These are phyloP conservation scores for Macrophomina tecta DNA, from an alignment of 2,329 filamentous ascomycete species.

Conservation along the genomic window DNA sequence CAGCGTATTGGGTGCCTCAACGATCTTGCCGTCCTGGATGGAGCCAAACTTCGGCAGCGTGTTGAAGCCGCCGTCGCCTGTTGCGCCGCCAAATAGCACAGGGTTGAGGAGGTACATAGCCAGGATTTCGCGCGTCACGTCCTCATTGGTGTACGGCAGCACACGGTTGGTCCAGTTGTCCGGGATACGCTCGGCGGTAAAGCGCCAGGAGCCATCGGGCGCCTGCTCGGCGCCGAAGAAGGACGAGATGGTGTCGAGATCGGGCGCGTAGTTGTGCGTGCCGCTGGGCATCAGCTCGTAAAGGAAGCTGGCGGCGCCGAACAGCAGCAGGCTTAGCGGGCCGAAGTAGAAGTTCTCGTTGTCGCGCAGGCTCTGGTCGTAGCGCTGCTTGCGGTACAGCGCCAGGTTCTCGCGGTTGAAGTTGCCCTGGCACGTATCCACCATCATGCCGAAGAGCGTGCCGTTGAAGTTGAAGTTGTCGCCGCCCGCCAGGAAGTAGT, in stretches of 20 bases:
- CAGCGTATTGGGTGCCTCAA: neutral
- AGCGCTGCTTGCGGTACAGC: conserved; percentile 48
- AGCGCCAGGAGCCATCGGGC: conserved; percentile 45
- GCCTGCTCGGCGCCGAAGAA: conserved; percentile 52
- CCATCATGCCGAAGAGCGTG: conserved; percentile 49
- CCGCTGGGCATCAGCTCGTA: conserved; percentile 50
- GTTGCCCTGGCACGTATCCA: conserved; percentile 41
- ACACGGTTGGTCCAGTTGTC: conserved; percentile 48
- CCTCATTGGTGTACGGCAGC: conserved; percentile 38
- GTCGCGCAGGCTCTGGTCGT: conserved; percentile 44
- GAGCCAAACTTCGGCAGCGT: conserved; percentile 2
- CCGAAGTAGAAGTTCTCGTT: conserved; percentile 53
- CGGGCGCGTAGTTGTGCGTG: conserved; percentile 40
- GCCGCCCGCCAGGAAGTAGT: conserved; percentile 45
- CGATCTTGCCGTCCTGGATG: neutral
- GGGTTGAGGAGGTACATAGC: conserved; percentile 50
- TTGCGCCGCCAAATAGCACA: conserved; percentile 50
- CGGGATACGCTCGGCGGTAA: conserved; percentile 47
- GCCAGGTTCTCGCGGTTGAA: conserved; percentile 48
- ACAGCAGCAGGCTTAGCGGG: conserved; percentile 48
- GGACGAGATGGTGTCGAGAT: conserved; percentile 43
- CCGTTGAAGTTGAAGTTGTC: conserved; percentile 50
- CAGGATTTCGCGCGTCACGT: conserved; percentile 45
- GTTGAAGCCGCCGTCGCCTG: neutral
- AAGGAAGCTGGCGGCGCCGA: conserved; percentile 51